Base-by-base conservation (phyloP, 345 rosid genomes). In the Gossypium sturtianum region DNA sequence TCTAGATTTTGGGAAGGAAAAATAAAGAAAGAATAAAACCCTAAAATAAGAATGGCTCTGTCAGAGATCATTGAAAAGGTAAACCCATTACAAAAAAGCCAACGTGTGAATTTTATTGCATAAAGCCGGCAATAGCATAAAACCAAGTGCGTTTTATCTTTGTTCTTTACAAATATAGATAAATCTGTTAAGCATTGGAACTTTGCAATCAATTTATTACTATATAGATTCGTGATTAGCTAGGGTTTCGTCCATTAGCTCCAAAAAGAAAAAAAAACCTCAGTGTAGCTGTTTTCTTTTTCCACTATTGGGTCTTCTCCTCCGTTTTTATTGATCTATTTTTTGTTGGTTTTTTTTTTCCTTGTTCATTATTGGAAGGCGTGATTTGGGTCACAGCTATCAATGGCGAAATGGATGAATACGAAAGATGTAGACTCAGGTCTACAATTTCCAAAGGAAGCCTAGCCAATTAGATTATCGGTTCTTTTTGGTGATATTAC, bases 41-140 rank as follows among this genome's bases (percentile, higher is more conserved):
- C 80, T 71, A 81, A 75, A 41, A 57, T 47, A 70, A 70, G 47
- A 44, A 73, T 62, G 59, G 70, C 34, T 49, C 74, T 78, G 82
- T 68, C 74, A 76, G 84, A 51, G 67, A 43, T 75, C 13, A 53
- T 52, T 29, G 60, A 29, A 11, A 77, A 69, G 61, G 58, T 41
- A 7, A 70, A 47, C 66, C 20, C 51, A 64, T 47, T 61, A 38
- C 34, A 66, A 47, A 52, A 47, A 70, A 52, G 47, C 61, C 25
- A 53, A 52, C 44, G 44, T 49, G 9, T 49, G 44, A 9, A 10
- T 43, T 43, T 20, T 49, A 25, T 25, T 49, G 41, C 8, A 2
- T 48, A 67, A 1, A 47, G 19, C 56, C 56, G 49, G 57, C 57
- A 7, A 67, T 48, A 23, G 38, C 70, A 43, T 22, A 47, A 23